A percentile compares a stretch with the other conserved stretches of the same genome.
These are phyloP conservation scores for Kodamaea lidongshanica DNA, from an alignment of 805 yeast species.

Conservation along the genomic window DNA sequence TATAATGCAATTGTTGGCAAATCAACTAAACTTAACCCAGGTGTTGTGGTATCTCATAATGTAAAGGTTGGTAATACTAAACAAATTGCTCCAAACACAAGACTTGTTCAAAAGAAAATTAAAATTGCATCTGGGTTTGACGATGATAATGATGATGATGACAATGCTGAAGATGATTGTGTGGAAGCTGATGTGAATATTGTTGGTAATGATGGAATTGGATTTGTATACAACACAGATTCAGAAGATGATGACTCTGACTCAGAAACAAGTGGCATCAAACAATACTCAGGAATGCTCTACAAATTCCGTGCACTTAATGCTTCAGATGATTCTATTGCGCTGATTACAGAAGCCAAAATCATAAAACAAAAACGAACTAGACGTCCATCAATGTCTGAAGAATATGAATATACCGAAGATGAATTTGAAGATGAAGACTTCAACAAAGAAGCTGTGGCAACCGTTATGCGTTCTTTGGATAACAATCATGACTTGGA, in stretches of 20 bases:
- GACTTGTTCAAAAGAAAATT: slow-evolving; percentile 47
- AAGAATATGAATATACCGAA: slow-evolving; percentile 42
- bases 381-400: slow-evolving; percentile 36
- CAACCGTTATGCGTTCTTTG: slow-evolving; percentile 86
- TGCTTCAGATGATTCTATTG: slow-evolving; percentile 54
- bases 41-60: slow-evolving; percentile 71
- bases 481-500: slow-evolving; percentile 89
- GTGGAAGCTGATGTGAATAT: slow-evolving; percentile 19
- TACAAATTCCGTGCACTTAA: slow-evolving; percentile 44
- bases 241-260: slow-evolving; percentile 24
- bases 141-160: slow-evolving; percentile 31
- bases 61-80: slow-evolving; percentile 58
- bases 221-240: slow-evolving; percentile 45
- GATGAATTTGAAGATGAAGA: slow-evolving; percentile 50
- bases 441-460: slow-evolving; percentile 84
- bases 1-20: slow-evolving; percentile 50
- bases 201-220: slow-evolving; percentile 48
- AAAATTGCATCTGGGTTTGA: slow-evolving; percentile 24
- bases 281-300: slow-evolving; percentile 37
- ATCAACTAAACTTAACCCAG: slow-evolving; percentile 52
- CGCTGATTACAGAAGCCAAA: slow-evolving; percentile 44
- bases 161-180: slow-evolving; percentile 20
- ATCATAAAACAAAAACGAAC: slow-evolving; percentile 26
- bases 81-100: slow-evolving; percentile 43
- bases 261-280: slow-evolving; percentile 27